phyloP scores from a whole-genome alignment of 805 yeast genomes.

The Jamesozyma spencerorum region DNA sequence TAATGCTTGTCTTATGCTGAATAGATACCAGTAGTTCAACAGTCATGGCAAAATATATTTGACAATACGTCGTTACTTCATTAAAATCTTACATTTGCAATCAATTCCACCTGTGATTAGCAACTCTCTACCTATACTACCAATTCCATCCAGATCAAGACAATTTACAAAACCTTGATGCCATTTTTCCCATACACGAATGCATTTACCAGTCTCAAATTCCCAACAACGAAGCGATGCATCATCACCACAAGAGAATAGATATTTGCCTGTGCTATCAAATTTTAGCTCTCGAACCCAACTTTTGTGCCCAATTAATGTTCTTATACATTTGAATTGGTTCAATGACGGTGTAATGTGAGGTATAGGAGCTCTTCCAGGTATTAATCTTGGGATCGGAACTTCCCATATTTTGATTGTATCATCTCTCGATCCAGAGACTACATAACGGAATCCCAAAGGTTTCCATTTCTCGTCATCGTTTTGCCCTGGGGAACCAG shows the following conservation, averaged over 20 bases:
- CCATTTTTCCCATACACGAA: conserved; percentile 41
- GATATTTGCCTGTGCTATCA: conserved; percentile 66
- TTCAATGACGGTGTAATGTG: conserved; percentile 31
- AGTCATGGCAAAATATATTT: too few relatives aligned
- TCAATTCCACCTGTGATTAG: conserved; percentile 19
- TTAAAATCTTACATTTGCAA: conserved; percentile 17
- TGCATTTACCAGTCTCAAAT: conserved; percentile 39
- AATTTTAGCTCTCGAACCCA: conserved; percentile 62
- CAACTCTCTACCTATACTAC: conserved; percentile 10
- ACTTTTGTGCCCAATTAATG: conserved; percentile 66
- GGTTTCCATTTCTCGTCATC: conserved; percentile 24
- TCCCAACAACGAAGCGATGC: conserved; percentile 74
- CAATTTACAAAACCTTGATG: conserved; percentile 75
- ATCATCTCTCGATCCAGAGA: conserved; percentile 75
- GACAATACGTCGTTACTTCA: too few relatives aligned
- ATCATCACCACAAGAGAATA: conserved; percentile 73
- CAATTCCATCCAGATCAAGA: conserved; percentile 29
- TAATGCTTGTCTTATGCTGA: too few relatives aligned
- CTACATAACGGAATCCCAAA: conserved; percentile 62
- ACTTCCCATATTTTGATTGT: conserved; percentile 64
- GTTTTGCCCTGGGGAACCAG: conserved; percentile 19
- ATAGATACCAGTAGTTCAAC: too few relatives aligned
- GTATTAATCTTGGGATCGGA: conserved; percentile 53
- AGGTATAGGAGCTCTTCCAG: conserved; percentile 50
- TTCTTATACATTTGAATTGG: conserved; percentile 50